Evolutionary conservation across 176 grass and related monocot species (phyloP).

Genomic region (Melocanna baccifera): DNA sequence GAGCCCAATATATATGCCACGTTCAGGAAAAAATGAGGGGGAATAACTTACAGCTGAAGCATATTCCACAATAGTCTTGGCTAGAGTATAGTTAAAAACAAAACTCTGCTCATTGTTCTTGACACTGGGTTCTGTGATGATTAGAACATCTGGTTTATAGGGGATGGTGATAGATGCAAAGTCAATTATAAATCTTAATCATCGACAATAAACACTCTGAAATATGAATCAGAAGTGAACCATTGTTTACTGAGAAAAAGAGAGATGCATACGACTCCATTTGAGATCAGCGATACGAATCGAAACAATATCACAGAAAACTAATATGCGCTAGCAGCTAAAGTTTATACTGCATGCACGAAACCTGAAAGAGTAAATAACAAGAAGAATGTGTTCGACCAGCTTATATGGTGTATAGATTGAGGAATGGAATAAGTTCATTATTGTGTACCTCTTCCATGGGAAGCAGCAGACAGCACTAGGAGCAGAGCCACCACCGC

Average conservation of each 20-base stretch:
- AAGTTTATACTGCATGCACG: too few species aligned
- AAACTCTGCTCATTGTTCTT: constrained; percentile 28
- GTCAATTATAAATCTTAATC: background rate
- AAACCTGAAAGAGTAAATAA: too few species aligned
- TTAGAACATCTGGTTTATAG: constrained; percentile 15
- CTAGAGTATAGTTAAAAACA: constrained; percentile 75
- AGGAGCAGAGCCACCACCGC: constrained; percentile 1
- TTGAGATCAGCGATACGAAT: background rate
- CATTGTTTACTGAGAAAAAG: background rate
- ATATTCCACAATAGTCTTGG: constrained; percentile 79
- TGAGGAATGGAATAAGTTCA: background rate
- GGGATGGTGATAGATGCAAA: background rate
- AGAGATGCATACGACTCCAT: background rate
- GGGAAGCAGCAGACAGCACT: constrained; percentile 5
- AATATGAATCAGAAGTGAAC: background rate
- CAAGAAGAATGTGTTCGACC: too few species aligned
- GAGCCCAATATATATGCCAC: background rate
- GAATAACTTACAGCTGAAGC: constrained; percentile 84
- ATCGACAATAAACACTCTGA: background rate
- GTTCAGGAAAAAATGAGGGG: background rate
- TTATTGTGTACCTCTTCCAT: background rate
- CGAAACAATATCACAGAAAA: background rate
- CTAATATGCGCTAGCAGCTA: background rate
- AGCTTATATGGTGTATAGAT: too few species aligned
- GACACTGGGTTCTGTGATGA: constrained; percentile 52